Base-by-base conservation (phyloP, 75 land plant species). In the Chamaecyparis obtusa region DNA sequence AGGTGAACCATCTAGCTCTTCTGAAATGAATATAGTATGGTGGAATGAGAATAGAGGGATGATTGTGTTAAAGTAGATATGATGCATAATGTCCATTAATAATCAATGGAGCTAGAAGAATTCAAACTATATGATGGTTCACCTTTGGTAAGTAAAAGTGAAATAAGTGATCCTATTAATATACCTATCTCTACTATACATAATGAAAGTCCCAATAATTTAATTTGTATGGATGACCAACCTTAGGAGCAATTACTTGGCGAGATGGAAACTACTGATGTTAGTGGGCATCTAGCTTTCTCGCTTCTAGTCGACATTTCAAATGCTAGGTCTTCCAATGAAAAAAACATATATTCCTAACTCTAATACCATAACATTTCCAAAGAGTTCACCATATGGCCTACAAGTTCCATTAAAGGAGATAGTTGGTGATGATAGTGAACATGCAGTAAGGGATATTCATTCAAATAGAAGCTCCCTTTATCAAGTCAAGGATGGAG, bases 271-370 rank as follows among this genome's bases (percentile, higher is more conserved):
- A 24, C 48, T 43, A 9, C 49, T 41, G 83, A 80, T 44, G 83
- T 9, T 80, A 80, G 83, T 39, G 83, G 83, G 83, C 27, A 80
- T 80, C 49, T 41, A 49, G 21, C 83, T 44, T 80, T 80, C n/a
- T 1, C 43, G n/a, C 83, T 43, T 80, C 30, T n/a, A 10, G 48
- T 21, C 27, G 49, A 80, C 46, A 41, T 39, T 24, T 41, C 32
- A 44, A 80, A 43, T 80, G 27, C 49, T 80, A 80, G 83, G 46
- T 80, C 83, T 9, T 43, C 83, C 10, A 44, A 80, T 80, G 44
- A 80, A 80, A 80, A 2, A 80, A 43, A 21, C 30, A n/a, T n/a
- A n/a, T 21, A 19, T 37, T 27, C 3, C 19, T 21, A 35, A 80
- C 83, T 41, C 48, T 24, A 32, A 10, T 8, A 3, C 30, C 39